Evolutionary conservation across 371 early-diverging fungal genomes (phyloP).

Genomic region (Choanephora cucurbitarum): DNA sequence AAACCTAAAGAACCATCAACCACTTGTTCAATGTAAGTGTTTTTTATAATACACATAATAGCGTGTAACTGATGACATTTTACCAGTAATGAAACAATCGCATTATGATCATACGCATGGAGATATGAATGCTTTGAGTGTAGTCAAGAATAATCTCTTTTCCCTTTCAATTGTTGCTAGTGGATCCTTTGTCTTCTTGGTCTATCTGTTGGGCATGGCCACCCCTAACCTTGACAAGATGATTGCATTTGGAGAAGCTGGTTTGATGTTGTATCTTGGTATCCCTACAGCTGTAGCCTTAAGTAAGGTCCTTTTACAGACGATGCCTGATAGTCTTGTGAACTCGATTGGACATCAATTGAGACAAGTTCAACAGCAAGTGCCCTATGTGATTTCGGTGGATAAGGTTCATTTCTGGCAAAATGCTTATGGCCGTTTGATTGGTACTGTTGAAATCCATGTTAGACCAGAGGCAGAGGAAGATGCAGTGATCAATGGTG

Average conservation of each 20-base stretch:
- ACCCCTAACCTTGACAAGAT: conserved; percentile 37
- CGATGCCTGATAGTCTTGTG: conserved; percentile 25
- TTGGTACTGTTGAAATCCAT: conserved; percentile 47
- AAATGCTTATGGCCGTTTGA: conserved; percentile 48
- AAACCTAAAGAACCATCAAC: conserved; percentile 47
- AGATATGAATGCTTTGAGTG: conserved; percentile 25
- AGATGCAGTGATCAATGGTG: conserved; percentile 43
- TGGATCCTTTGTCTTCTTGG: conserved; percentile 15
- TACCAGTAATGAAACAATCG: neutral
- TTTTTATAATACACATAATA: too few species aligned
- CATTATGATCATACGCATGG: neutral
- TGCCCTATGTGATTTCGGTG: conserved; percentile 21
- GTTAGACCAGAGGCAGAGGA: conserved; percentile 48
- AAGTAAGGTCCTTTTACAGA: conserved; percentile 27
- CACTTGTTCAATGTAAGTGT: conserved; percentile 44
- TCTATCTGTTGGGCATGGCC: conserved; percentile 17
- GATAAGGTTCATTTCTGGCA: conserved; percentile 56
- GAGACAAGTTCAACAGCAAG: conserved; percentile 22
- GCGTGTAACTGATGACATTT: too few species aligned
- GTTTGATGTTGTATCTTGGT: conserved; percentile 42
- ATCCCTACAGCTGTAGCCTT: conserved; percentile 29
- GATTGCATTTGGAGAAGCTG: conserved; percentile 44
- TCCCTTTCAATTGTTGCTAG: conserved; percentile 19
- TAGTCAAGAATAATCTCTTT: conserved; percentile 24
- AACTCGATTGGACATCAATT: conserved; percentile 13